Evolutionary conservation across 106 monocot genomes (phyloP).

Genomic region (Xerophyta viscosa): DNA sequence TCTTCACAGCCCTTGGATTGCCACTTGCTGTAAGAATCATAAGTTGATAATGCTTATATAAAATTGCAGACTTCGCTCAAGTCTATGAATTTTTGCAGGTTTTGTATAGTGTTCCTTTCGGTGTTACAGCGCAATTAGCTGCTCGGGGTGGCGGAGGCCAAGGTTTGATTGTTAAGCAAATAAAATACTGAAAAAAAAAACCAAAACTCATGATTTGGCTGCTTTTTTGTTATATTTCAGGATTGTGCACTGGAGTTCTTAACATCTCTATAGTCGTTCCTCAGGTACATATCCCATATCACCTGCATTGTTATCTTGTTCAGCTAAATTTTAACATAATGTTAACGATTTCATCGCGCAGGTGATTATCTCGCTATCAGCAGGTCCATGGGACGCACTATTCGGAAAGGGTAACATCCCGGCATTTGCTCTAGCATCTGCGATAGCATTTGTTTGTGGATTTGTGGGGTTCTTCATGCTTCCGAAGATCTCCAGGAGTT

Average conservation of each 20-base stretch:
- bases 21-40: constrained; percentile 22
- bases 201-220: too few relatives aligned
- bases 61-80: too few relatives aligned
- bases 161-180: too few relatives aligned
- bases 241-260: constrained; percentile 16
- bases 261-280: constrained; percentile 21
- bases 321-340: too few relatives aligned
- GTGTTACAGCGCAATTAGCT: constrained; percentile 12
- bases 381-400: constrained; percentile 21
- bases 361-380: constrained; percentile 8
- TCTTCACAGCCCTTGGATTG: constrained; percentile 19
- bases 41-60: too few relatives aligned
- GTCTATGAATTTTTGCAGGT: constrained; percentile 14
- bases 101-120: constrained; percentile 17
- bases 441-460: constrained; percentile 7
- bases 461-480: constrained; percentile 4
- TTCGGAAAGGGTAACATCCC: constrained; percentile 21
- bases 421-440: constrained; percentile 18
- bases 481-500: constrained; percentile 12
- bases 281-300: constrained; percentile 7
- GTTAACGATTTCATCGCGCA: neutral
- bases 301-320: neutral
- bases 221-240: too few relatives aligned
- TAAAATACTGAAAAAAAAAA: too few relatives aligned
- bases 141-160: constrained; percentile 11